phyloP scores from a whole-genome alignment of 176 grass and related monocot species.

The Urochloa ruziziensis region DNA sequence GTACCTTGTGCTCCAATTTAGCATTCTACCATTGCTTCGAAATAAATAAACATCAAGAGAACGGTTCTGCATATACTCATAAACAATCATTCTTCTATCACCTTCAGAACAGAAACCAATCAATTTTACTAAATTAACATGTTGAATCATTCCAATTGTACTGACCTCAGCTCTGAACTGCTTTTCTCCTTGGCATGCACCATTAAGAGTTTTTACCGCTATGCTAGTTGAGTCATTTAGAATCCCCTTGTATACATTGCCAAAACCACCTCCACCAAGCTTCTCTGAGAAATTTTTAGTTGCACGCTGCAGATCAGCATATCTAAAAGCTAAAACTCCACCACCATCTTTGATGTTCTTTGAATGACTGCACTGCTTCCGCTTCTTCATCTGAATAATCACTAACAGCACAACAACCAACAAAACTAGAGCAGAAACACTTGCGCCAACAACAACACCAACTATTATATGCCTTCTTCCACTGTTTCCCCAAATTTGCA shows the following conservation, averaged over 20 bases:
- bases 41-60: slow-evolving; percentile 2
- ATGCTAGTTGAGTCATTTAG: neutral
- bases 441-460: neutral
- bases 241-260: neutral
- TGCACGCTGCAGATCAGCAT: neutral
- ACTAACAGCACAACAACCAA: neutral
- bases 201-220: neutral
- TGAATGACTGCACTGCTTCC: neutral
- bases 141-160: slow-evolving; percentile 17
- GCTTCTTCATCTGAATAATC: neutral
- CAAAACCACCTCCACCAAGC: neutral
- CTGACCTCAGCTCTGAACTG: neutral
- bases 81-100: neutral
- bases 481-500: neutral
- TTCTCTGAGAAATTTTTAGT: neutral
- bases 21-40: neutral
- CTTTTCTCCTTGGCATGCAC: neutral
- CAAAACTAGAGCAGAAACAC: neutral
- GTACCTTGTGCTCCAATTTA: neutral
- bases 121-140: neutral
- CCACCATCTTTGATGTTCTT: neutral
- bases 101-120: slow-evolving; percentile 7
- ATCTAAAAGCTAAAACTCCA: neutral
- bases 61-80: neutral
- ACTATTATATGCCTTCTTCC: neutral